These are phyloP conservation scores for Graphium sp. DNA, from an alignment of 2,329 filamentous ascomycete species.

Conservation along the genomic window DNA sequence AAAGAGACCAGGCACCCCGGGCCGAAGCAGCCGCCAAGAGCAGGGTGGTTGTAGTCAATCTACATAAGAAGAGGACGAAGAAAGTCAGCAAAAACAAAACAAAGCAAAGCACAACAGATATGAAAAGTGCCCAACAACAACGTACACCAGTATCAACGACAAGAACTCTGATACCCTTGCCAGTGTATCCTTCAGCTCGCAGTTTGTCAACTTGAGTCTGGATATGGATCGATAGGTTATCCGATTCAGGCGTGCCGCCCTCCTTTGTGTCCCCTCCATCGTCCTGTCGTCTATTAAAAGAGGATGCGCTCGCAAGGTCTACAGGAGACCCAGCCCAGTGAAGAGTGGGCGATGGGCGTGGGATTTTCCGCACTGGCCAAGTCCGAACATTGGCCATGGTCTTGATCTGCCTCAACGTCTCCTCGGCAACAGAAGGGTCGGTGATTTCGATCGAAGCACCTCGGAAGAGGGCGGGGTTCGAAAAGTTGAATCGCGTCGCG, in stretches of 20 bases:
- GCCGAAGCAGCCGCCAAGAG: conserved; percentile 48
- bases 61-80: conserved; percentile 7
- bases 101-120: neutral
- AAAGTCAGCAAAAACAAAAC: neutral
- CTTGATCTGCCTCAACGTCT: conserved; percentile 21
- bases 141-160: conserved; percentile 37
- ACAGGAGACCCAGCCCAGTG: conserved; percentile 22
- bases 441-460: conserved; percentile 35
- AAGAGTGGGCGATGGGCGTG: conserved; percentile 23
- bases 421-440: conserved; percentile 23
- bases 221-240: conserved; percentile 30
- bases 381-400: conserved; percentile 26
- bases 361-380: conserved; percentile 28
- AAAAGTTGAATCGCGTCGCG: conserved; percentile 26
- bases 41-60: conserved; percentile 46
- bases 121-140: conserved; percentile 7
- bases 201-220: conserved; percentile 41
- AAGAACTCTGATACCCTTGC: conserved; percentile 33
- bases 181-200: conserved; percentile 25
- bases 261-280: conserved; percentile 2
- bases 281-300: conserved; percentile 1
- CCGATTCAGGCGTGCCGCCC: conserved; percentile 8
- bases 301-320: conserved; percentile 3
- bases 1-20: conserved; percentile 37
- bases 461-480: conserved; percentile 34